Base-by-base conservation (phyloP, 352 stramenopile species). In the Poterioochromonas sp. region DNA sequence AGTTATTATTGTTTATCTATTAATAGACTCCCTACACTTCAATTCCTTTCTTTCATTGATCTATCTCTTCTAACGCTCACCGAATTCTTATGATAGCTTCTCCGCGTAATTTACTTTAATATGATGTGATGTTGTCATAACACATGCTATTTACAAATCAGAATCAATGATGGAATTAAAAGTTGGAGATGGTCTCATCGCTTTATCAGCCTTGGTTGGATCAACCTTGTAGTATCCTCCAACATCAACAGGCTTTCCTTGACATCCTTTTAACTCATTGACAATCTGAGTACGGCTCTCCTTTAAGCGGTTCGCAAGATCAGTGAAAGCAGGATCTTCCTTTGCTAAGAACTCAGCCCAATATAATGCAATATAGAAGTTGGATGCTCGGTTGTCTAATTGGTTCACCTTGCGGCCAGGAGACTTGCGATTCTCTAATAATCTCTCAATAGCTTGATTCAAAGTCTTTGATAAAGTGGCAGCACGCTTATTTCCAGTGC, bases 361-460 rank as follows among this genome's bases (percentile, higher is more conserved):
- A 80, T 92, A 92, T 29, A 91, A 80, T 39, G 85, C 85, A 18
- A 91, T 80, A 79, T 91, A 92, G 80, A 87, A 92, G 76, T 87
- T 90, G 49, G 86, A 90, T 22, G 85, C 88, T 49, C 88, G 83
- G 79, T 92, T 92, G 80, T 92, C 88, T 78, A 92, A 87, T 84
- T 90, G 83, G 41, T 80, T 80, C 29, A 80, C 76, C 8, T 58
- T 39, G 44, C 76, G 76, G 29, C 22, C n/a, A 40, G 76, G 76
- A 68, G 51, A 63, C 44, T 80, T 80, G 69, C 76, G 49, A 40
- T 77, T 73, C 69, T 79, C 32, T 35, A 80, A 54, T 3, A 80
- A 37, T n/a, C 44, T 70, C 37, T 65, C 76, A 34, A 79, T 71
- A 26, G 76, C 76, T 26, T 80, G 40, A 47, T 78, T 80, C 20